A percentile compares a stretch with the other conserved stretches of the same genome.
Conservation (phyloP, 2,329 filamentous ascomycete genomes). For the Neopestalotiopsis clavispora region DNA sequence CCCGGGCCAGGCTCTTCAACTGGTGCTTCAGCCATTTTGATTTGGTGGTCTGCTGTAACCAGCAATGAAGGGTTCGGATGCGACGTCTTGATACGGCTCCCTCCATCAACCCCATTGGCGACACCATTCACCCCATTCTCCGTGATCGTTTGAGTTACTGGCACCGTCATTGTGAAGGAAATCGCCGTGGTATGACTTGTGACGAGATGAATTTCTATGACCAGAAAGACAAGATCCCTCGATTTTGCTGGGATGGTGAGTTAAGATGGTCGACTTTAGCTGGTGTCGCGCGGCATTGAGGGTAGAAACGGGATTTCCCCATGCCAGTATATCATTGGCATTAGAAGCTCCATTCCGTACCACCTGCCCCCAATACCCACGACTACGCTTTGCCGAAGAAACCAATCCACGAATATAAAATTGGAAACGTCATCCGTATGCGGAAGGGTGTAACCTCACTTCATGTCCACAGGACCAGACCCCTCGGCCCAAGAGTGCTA, state of each 20-base stretch:
- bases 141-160: neutral
- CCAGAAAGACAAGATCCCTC: neutral
- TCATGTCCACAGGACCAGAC: neutral
- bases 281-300: neutral
- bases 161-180: neutral
- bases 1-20: slow-evolving; percentile 57
- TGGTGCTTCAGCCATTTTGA: slow-evolving; percentile 62
- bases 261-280: neutral
- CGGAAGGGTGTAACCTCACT: slow-evolving; percentile 8
- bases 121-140: slow-evolving; percentile 1
- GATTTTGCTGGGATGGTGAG: neutral
- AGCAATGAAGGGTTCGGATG: slow-evolving; percentile 57
- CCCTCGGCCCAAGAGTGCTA: slow-evolving; percentile 3
- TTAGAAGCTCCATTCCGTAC: neutral
- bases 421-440: neutral
- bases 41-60: slow-evolving; percentile 63
- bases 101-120: neutral
- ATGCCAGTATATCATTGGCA: neutral
- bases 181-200: neutral
- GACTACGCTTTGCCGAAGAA: neutral
- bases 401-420: neutral
- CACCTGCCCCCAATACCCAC: neutral
- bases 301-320: neutral
- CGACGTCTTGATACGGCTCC: slow-evolving; percentile 6
- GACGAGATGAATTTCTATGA: neutral